These are phyloP conservation scores for Sphagnum fallax DNA, from an alignment of 228 moss, liverwort and hornwort species.

Conservation along the genomic window DNA sequence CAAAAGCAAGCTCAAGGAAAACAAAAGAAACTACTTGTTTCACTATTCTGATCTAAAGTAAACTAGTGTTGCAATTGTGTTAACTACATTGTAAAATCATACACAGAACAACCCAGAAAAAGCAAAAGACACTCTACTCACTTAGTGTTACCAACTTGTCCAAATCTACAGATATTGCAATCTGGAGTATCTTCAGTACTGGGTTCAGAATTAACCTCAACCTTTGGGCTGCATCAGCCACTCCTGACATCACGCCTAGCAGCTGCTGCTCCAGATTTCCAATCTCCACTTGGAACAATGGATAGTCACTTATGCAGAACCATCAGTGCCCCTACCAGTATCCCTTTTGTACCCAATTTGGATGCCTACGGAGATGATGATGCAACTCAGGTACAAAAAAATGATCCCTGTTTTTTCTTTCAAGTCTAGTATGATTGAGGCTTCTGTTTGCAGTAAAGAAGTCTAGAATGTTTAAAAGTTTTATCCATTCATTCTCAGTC, in stretches of 20 bases:
- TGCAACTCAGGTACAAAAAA: constrained; percentile 35
- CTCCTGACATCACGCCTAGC: constrained; percentile 7
- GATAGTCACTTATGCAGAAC: constrained; percentile 33
- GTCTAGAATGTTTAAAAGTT: too few species aligned
- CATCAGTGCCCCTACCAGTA: constrained; percentile 26
- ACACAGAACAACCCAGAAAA: too few species aligned
- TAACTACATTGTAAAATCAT: too few species aligned
- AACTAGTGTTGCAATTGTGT: constrained; percentile 20
- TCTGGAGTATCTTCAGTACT: constrained; percentile 21
- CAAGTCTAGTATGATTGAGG: too few species aligned
- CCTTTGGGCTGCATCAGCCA: constrained; percentile 34
- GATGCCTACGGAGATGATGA: constrained; percentile 36
- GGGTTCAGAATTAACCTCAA: constrained; percentile 19
- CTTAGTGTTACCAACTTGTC: constrained; percentile 3
- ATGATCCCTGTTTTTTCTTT: too few species aligned
- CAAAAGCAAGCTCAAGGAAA: too few species aligned
- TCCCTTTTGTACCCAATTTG: constrained; percentile 16
- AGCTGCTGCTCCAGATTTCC: constrained; percentile 1
- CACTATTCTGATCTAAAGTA: not conserved
- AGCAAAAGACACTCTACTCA: too few species aligned
- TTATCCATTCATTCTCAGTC: too few species aligned
- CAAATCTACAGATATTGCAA: constrained; percentile 13
- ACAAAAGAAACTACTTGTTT: too few species aligned
- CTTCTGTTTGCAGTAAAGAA: too few species aligned
- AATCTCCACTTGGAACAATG: constrained; percentile 21